Percentiles rank a stretch among this genome's conserved stretches.
phyloP scores from a whole-genome alignment of 768 basidiomycete genomes.

The Piloderma croceum region DNA sequence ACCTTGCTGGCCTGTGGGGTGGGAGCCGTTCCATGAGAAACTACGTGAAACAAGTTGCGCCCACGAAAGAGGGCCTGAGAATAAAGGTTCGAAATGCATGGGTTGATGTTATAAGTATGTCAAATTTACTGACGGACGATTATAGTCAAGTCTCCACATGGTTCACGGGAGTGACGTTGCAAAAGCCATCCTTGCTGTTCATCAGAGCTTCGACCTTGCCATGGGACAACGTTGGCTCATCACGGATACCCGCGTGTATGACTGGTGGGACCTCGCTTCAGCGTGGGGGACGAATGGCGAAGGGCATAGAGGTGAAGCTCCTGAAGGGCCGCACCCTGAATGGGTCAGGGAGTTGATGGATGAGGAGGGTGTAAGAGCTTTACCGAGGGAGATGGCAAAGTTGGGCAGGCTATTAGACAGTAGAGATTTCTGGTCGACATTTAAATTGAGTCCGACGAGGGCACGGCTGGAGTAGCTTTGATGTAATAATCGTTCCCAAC shows the following conservation, averaged over 20 bases:
- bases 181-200: conserved; percentile 55
- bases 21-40: conserved; percentile 42
- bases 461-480: conserved; percentile 22
- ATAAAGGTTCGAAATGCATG: conserved; percentile 36
- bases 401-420: conserved; percentile 55
- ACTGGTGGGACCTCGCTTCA: conserved; percentile 64
- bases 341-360: conserved; percentile 60
- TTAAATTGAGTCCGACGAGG: conserved; percentile 38
- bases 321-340: conserved; percentile 34
- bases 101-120: too few relatives aligned
- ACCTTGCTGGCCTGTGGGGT: conserved; percentile 63
- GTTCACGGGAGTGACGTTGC: conserved; percentile 59
- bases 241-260: conserved; percentile 52
- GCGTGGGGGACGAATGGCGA: conserved; percentile 38
- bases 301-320: conserved; percentile 13
- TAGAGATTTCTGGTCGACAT: conserved; percentile 54
- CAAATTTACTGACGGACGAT: too few relatives aligned
- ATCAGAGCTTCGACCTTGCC: conserved; percentile 37
- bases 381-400: conserved; percentile 44
- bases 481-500: not conserved
- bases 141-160: conserved; percentile 52
- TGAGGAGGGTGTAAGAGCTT: conserved; percentile 39
- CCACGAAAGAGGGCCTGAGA: conserved; percentile 48
- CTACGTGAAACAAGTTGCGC: conserved; percentile 50
- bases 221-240: conserved; percentile 51